Evolutionary conservation across 345 rosid species (phyloP), one percentile per base, ranked within the genome.

Genomic region (Xanthoceras sorbifolium): DNA sequence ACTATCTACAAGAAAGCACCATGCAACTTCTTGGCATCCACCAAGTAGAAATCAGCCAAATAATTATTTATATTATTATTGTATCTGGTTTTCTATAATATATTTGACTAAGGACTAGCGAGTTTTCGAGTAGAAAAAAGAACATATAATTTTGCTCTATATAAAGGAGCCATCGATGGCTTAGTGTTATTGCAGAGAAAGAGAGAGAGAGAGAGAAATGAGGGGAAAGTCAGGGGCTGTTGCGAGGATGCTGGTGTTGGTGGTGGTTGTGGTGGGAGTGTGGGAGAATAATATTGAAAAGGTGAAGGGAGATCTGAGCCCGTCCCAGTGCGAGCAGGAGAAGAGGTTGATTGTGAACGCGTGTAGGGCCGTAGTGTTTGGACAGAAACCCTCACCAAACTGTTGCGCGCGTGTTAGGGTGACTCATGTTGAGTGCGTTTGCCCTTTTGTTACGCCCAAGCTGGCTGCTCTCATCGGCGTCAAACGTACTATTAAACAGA

Each of bases 381-480:
- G 83, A 22, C 15, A 3, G 17, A 75, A 18, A 7, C 79, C 83
- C 4, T 65, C 79, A 0, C 22, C 64, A 0, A n/a, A 28, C n/a
- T 80, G 83, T 38, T 76, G 83, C 55, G 55, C 65, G 28, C 63
- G 73, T 12, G 69, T 80, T 57, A 64, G 73, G 63, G 73, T 59
- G 12, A 71, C 83, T 26, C 77, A 76, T 52, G 63, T 38, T 25
- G 69, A 76, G 73, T 80, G 83, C 34, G 79, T 76, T 0, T 80
- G 83, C 79, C 79, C 79, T 61, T 54, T 6, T 31, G 70, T 76
- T 14, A 80, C 83, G 22, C 77, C 77, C n/a, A 80, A 71, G 69
- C 26, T 74, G 10, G 74, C 67, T 23, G 75, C 78, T 3, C 50
- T 74, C n/a, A 18, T 79, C n/a, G 50, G 62, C 1, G 75, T 79